Conservation (phyloP, 345 rosid species). For the Barbarea vulgaris region DNA sequence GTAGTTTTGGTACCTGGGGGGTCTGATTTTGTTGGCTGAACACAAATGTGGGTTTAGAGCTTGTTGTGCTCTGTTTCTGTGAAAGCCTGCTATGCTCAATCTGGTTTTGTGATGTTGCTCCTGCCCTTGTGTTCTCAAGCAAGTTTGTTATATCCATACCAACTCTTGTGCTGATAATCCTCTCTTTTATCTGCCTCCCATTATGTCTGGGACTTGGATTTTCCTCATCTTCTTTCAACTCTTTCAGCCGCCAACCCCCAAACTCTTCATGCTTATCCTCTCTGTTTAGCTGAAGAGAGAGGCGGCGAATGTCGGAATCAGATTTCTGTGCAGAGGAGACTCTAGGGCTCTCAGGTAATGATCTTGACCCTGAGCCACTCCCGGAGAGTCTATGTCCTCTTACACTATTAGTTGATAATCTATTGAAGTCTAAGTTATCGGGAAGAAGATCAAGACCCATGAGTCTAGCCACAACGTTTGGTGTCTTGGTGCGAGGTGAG, state of each 20-base stretch:
- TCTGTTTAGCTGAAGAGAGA: constrained; percentile 70
- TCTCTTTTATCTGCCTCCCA: constrained; percentile 63
- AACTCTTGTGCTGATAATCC: constrained; percentile 44
- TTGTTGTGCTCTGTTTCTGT: constrained; percentile 17
- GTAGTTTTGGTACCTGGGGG: not conserved
- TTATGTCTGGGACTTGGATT: constrained; percentile 49
- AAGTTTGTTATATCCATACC: constrained; percentile 76
- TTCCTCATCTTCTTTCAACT: constrained; percentile 53
- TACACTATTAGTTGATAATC: constrained; percentile 41
- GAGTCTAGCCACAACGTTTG: constrained; percentile 75
- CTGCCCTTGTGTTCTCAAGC: constrained; percentile 22
- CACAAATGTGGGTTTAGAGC: not conserved
- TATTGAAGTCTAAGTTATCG: constrained; percentile 37
- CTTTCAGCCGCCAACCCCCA: constrained; percentile 38
- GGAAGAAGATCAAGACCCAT: constrained; percentile 96
- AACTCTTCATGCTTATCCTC: constrained; percentile 49
- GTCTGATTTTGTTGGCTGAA: not conserved
- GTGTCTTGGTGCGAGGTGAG: constrained; percentile 73
- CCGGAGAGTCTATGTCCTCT: constrained; percentile 15
- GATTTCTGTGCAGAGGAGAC: constrained; percentile 66
- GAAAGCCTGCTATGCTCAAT: not conserved
- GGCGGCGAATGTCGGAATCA: constrained; percentile 58
- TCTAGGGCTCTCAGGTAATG: constrained; percentile 75
- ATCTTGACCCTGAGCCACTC: constrained; percentile 43
- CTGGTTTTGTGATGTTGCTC: not conserved